A percentile compares a stretch with the other conserved stretches of the same genome.
These are phyloP conservation scores for Bruguiera sexangula DNA, from an alignment of 345 rosid genomes.

Conservation along the genomic window DNA sequence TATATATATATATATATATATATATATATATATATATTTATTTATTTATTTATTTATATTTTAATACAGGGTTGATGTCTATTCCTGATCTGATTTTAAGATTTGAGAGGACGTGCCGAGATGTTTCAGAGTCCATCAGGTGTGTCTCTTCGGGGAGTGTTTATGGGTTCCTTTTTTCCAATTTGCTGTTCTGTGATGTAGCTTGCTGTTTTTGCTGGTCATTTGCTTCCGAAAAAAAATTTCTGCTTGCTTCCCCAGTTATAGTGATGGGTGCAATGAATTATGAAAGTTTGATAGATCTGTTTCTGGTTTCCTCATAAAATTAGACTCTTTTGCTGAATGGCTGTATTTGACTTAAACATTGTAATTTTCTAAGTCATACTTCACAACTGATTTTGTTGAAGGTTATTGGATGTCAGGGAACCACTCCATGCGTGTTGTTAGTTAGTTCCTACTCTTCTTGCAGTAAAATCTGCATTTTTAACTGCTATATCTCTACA, in stretches of 20 bases:
- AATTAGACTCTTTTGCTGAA: not conserved
- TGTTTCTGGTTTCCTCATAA: not conserved
- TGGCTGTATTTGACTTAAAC: not conserved
- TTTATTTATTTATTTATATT: not conserved
- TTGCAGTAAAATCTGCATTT: slow-evolving; percentile 3
- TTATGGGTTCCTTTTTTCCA: not conserved
- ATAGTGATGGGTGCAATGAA: too few relatives aligned
- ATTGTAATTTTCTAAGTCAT: not conserved
- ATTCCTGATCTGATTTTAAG: slow-evolving; percentile 75
- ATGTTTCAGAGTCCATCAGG: slow-evolving; percentile 85
- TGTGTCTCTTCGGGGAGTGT: slow-evolving; percentile 21
- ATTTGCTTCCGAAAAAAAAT: too few relatives aligned
- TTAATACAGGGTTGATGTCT: slow-evolving; percentile 69
- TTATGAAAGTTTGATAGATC: too few relatives aligned
- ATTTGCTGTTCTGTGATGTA: too few relatives aligned
- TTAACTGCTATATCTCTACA: slow-evolving; percentile 16
- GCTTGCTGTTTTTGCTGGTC: too few relatives aligned
- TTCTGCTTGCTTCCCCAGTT: too few relatives aligned
- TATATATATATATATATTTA: not conserved
- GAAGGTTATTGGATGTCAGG: not conserved
- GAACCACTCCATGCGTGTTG: not conserved
- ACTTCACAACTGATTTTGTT: not conserved
- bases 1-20: not conserved
- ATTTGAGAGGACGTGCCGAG: slow-evolving; percentile 78
- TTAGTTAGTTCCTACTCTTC: not conserved